Conservation (phyloP, 305 asterid species). For the Striga hermonthica region DNA sequence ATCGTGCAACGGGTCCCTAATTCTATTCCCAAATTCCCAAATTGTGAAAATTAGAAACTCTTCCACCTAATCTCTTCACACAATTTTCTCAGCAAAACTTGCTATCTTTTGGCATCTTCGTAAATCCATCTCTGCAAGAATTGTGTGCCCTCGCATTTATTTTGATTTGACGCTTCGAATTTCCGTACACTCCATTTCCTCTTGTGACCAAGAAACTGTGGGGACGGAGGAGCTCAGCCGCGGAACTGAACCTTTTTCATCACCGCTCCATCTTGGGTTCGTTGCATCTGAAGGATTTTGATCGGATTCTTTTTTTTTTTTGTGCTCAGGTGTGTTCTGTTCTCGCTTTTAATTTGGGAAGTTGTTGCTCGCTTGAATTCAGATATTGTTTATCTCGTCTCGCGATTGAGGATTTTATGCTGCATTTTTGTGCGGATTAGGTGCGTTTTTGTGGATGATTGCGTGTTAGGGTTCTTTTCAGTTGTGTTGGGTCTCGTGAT, state of each 20-base stretch:
- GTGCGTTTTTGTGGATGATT: constrained; percentile 24
- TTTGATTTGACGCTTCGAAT: constrained; percentile 16
- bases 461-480: constrained; percentile 33
- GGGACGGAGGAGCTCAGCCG: constrained; percentile 16
- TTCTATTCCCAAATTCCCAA: constrained; percentile 29
- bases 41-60: constrained; percentile 29
- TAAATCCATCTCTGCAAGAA: constrained; percentile 26
- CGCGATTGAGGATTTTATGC: constrained; percentile 11
- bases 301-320: constrained; percentile 31
- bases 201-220: constrained; percentile 12
- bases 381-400: neutral
- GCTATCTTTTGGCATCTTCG: neutral
- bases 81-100: constrained; percentile 25
- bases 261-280: constrained; percentile 2
- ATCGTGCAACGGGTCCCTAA: too few relatives aligned
- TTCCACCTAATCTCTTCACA: constrained; percentile 33
- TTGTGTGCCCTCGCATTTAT: constrained; percentile 23
- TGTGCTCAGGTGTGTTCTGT: constrained; percentile 16
- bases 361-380: constrained; percentile 20
- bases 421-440: constrained; percentile 9
- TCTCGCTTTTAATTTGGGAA: constrained; percentile 19
- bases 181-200: constrained; percentile 19
- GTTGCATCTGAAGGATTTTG: neutral
- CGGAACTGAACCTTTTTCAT: neutral
- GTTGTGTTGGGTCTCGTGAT: constrained; percentile 16